These are phyloP conservation scores for Drechmeria coniospora DNA, from an alignment of 2,329 filamentous ascomycete genomes.

Conservation along the genomic window DNA sequence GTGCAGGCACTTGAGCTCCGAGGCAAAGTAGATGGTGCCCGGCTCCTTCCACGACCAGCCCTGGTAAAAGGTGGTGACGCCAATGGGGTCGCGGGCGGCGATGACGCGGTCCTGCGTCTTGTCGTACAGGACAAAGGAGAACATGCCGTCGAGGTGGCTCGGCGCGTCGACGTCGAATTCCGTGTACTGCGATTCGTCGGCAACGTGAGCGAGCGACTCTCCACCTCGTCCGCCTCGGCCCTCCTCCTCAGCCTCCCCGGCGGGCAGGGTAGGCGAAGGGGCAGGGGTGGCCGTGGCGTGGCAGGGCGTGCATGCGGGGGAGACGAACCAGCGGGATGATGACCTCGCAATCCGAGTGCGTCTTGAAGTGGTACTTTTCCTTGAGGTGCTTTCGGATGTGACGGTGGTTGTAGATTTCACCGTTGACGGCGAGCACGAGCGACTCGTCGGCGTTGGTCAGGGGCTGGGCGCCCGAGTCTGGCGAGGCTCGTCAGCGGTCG, in stretches of 20 bases:
- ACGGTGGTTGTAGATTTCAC: constrained; percentile 99
- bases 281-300: no score
- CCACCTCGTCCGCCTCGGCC: background rate
- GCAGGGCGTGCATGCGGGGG: background rate
- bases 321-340: constrained; percentile 80
- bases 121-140: constrained; percentile 97
- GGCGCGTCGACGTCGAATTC: constrained; percentile 85
- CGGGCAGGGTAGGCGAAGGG: no score
- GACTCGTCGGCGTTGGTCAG: constrained; percentile 80
- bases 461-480: constrained; percentile 90
- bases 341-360: constrained; percentile 94
- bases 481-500: constrained; percentile 7
- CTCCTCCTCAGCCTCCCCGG: no score
- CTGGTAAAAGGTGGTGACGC: constrained; percentile 94
- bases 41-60: constrained; percentile 76
- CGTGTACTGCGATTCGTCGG: constrained; percentile 50
- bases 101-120: constrained; percentile 85
- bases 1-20: constrained; percentile 86
- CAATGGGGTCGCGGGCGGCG: constrained; percentile 90
- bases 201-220: no score
- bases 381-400: constrained; percentile 78
- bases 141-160: constrained; percentile 95
- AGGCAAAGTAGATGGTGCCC: constrained; percentile 84
- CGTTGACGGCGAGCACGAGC: constrained; percentile 91
- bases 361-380: constrained; percentile 89